Percentiles rank a stretch among this genome's conserved stretches.
These are phyloP conservation scores for Silene conica DNA, from an alignment of 148 eudicot species.

Conservation along the genomic window DNA sequence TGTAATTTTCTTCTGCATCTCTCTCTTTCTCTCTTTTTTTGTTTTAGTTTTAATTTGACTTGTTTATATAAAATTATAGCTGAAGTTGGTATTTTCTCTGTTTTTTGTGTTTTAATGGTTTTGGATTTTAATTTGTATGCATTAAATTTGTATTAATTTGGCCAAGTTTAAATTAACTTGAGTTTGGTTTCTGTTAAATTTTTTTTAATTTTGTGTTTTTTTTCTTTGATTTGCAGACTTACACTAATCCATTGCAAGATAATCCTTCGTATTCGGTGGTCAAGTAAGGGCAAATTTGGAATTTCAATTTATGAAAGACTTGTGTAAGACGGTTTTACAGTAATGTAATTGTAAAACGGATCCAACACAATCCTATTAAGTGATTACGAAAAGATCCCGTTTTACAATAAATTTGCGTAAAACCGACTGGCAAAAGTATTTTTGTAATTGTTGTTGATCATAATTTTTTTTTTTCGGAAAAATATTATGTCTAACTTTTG, in stretches of 20 bases:
- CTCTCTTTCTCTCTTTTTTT: background rate
- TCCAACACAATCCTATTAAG: too few relatives aligned
- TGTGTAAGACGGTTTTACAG: background rate
- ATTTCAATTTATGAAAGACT: conserved; percentile 9
- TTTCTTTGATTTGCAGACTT: conserved; percentile 40
- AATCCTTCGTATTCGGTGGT: conserved; percentile 78
- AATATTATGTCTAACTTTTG: background rate
- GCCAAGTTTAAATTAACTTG: background rate
- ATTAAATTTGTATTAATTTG: conserved; percentile 2
- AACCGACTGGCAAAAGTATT: too few relatives aligned
- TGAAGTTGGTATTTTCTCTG: conserved; percentile 7
- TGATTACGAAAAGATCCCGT: too few relatives aligned
- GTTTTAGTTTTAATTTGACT: background rate
- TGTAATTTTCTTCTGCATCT: conserved; percentile 37
- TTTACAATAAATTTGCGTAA: too few relatives aligned
- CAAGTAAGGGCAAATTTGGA: conserved; percentile 42
- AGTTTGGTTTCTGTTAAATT: conserved; percentile 6
- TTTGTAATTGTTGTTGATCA: conserved; percentile 8
- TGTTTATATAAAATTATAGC: background rate
- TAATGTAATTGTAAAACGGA: too few relatives aligned
- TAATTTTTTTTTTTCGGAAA: background rate
- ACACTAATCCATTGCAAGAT: conserved; percentile 67
- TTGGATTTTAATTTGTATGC: background rate
- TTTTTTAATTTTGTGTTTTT: conserved; percentile 6
- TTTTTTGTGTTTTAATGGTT: conserved; percentile 9